These are phyloP conservation scores for Dactylellina cionopaga DNA, from an alignment of 2,329 filamentous ascomycete species.

Conservation along the genomic window DNA sequence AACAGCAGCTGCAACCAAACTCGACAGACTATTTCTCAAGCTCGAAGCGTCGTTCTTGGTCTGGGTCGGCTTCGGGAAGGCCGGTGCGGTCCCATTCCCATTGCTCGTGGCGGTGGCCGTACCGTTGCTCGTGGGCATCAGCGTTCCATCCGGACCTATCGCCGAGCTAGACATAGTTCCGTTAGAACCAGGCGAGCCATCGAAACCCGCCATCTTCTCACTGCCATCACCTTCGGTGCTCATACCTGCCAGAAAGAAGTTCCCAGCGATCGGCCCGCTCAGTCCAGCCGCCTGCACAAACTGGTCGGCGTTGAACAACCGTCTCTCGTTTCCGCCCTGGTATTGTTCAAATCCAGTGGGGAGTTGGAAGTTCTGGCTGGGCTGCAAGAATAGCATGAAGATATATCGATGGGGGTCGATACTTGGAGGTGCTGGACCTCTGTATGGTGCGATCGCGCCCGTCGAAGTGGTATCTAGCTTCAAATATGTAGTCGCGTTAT, in stretches of 20 bases:
- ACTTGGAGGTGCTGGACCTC: slow-evolving; percentile 34
- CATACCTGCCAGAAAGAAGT: slow-evolving; percentile 34
- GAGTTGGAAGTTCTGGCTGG: slow-evolving; percentile 19
- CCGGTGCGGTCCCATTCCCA: slow-evolving; percentile 13
- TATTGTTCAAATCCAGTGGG: slow-evolving; percentile 36
- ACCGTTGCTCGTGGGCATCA: neutral
- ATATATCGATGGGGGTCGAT: slow-evolving; percentile 46
- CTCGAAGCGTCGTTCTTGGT: slow-evolving; percentile 10
- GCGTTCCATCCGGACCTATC: neutral
- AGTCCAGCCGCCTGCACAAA: slow-evolving; percentile 31
- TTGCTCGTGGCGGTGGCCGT: slow-evolving; percentile 1
- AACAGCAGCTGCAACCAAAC: neutral
- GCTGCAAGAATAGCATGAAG: slow-evolving; percentile 47
- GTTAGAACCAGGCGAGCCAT: neutral
- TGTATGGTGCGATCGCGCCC: slow-evolving; percentile 31
- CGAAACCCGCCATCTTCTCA: slow-evolving; percentile 10
- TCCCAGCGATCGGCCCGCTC: slow-evolving; percentile 18
- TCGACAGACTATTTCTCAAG: neutral
- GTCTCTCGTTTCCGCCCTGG: slow-evolving; percentile 26
- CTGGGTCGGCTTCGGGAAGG: slow-evolving; percentile 21
- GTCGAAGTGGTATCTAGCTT: slow-evolving; percentile 34
- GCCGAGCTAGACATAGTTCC: neutral
- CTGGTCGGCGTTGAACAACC: slow-evolving; percentile 21
- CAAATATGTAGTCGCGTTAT: slow-evolving; percentile 10
- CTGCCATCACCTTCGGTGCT: slow-evolving; percentile 36